Evolutionary conservation across 1,139 yeast species (phyloP), one percentile per base, ranked within the genome.

Genomic region (Yamadazyma siamensis): DNA sequence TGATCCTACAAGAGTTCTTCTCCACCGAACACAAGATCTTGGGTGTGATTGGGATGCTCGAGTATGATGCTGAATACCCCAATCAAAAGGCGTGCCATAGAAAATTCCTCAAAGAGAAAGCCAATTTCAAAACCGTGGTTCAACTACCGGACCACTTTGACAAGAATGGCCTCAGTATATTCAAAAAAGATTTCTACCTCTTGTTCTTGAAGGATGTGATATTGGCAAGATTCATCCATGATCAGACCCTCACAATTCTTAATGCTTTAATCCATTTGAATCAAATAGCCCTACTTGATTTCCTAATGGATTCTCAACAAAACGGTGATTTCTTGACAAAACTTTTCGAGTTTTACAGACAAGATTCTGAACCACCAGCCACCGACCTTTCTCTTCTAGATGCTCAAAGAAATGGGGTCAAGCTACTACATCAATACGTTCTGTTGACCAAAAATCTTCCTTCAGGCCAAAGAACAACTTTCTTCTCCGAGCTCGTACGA

Each of bases 11-110:
- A 36, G 63, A 71, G 26, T 68, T 89, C 32, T 60, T 86, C 2
- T 71, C 73, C 2, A 41, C 55, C 4, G 91, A 83, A 41, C 72
- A 70, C 3, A 65, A 73, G 33, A 69, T 86, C 21, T 48, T 71
- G 44, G 84, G 85, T 1, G 60, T 85, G 5, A 73, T 82, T 7
- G 95, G 95, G 0, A 82, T 87, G n/a, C 59, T 91, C 28, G 98
- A 91, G 53, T 91, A 89, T 54, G 96, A 89, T 51, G 84, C 94
- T 0, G 94, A 84, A 34, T 85, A 72, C 46, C 95, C 96, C 0
- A 68, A 68, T 14, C 67, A 71, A 41, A 88, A 86, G 54, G 87
- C 96, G 2, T 80, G 84, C 44, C 87, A 86, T 57, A 65, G 96
- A 28, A 76, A 73, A 13, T 80, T 75, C 47, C 56, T 87, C 20